These are phyloP conservation scores for Gynandropsis gynandra DNA, from an alignment of 345 rosid genomes.

Conservation along the genomic window DNA sequence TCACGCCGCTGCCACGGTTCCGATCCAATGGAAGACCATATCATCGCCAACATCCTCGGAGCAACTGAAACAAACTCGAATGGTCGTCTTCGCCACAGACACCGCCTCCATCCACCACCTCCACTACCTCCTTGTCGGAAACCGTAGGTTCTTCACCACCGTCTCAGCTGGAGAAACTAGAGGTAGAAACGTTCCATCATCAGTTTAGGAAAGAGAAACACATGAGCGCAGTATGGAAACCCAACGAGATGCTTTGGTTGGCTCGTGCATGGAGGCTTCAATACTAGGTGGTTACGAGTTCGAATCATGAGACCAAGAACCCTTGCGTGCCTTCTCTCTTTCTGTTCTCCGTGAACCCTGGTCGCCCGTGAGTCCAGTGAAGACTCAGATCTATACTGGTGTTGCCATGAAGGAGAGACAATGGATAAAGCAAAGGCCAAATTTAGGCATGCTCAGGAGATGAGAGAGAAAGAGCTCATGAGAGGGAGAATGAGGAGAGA, in stretches of 20 bases:
- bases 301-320: conserved; percentile 30
- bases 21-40: conserved; percentile 68
- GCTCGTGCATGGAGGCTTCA: conserved; percentile 93
- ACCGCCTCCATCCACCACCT: conserved; percentile 33
- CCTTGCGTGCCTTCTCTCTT: too few species aligned
- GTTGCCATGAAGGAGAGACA: too few species aligned
- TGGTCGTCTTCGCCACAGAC: conserved; percentile 41
- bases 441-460: too few species aligned
- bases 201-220: conserved; percentile 86
- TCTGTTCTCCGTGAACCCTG: too few species aligned
- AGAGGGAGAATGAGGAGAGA: too few species aligned
- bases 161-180: conserved; percentile 49
- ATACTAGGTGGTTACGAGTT: conserved; percentile 47
- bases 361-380: too few species aligned
- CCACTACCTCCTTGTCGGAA: conserved; percentile 69
- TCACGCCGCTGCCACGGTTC: conserved; percentile 17
- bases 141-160: conserved; percentile 69
- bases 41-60: conserved; percentile 44
- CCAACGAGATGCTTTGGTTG: conserved; percentile 91
- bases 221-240: conserved; percentile 99
- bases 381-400: too few species aligned
- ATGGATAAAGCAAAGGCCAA: too few species aligned
- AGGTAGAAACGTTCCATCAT: conserved; percentile 42
- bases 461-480: too few species aligned
- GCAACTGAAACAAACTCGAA: conserved; percentile 31